These are phyloP conservation scores for Samsoniella hepiali DNA, from an alignment of 2,329 filamentous ascomycete species.

Conservation along the genomic window DNA sequence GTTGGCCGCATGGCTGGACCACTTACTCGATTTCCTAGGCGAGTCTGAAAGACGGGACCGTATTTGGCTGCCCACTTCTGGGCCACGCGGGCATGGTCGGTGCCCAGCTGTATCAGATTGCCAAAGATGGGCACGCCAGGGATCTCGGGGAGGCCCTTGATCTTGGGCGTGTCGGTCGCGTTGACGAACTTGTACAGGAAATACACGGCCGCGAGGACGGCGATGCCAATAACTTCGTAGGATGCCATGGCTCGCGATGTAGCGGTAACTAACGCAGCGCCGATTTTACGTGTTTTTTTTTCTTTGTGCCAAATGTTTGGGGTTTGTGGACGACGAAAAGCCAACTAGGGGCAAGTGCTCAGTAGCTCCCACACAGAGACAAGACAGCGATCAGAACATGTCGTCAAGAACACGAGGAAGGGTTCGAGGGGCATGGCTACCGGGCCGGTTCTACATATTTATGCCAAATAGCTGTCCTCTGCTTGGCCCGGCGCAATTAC, in stretches of 20 bases:
- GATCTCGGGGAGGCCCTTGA: constrained; percentile 59
- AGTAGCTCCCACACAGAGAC: too few relatives aligned
- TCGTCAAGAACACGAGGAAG: neutral
- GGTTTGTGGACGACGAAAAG: too few relatives aligned
- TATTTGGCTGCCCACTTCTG: constrained; percentile 58
- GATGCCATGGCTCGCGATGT: constrained; percentile 4
- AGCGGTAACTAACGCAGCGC: neutral
- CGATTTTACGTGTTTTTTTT: neutral
- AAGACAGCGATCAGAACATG: neutral
- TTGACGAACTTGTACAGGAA: constrained; percentile 34
- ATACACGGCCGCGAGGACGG: constrained; percentile 21
- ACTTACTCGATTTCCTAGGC: constrained; percentile 63
- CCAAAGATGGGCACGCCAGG: constrained; percentile 62
- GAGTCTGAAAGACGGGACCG: constrained; percentile 63
- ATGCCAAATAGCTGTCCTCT: constrained; percentile 8
- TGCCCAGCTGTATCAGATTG: constrained; percentile 58
- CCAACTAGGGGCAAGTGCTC: neutral
- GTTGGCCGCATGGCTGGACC: neutral
- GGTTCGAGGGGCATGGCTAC: neutral
- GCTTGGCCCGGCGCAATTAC: constrained; percentile 8
- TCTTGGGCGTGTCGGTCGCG: constrained; percentile 55
- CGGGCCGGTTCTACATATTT: constrained; percentile 12
- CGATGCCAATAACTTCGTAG: constrained; percentile 17
- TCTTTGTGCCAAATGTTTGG: neutral
- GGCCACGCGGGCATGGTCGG: constrained; percentile 52